These are phyloP conservation scores for Pyrenophora seminiperda DNA, from an alignment of 2,329 filamentous ascomycete species.

Conservation along the genomic window DNA sequence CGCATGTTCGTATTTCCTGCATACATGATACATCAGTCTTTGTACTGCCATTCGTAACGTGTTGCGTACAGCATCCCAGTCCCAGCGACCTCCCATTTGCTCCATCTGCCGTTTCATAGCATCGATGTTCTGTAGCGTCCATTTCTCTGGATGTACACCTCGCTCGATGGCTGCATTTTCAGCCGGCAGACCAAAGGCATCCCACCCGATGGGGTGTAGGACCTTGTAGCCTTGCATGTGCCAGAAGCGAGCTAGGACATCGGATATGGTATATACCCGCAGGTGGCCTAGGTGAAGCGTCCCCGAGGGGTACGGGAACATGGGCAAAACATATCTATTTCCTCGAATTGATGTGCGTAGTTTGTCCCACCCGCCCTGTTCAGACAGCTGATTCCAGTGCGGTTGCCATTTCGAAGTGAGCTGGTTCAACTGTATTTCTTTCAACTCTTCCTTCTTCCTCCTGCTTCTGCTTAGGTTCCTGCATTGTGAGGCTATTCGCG, in stretches of 20 bases:
- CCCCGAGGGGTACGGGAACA: conserved; percentile 93
- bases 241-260: conserved; percentile 78
- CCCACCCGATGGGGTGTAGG: conserved; percentile 91
- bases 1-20: conserved; percentile 83
- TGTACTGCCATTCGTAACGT: neutral
- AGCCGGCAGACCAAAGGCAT: conserved; percentile 87
- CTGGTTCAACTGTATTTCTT: conserved; percentile 12
- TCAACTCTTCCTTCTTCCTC: conserved; percentile 12
- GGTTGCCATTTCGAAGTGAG: conserved; percentile 58
- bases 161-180: conserved; percentile 90
- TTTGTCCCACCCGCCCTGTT: conserved; percentile 16
- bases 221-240: conserved; percentile 76
- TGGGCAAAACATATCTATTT: conserved; percentile 75
- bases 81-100: conserved; percentile 79
- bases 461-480: conserved; percentile 4
- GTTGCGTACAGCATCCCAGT: conserved; percentile 73
- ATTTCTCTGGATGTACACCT: conserved; percentile 74
- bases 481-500: conserved; percentile 15
- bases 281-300: conserved; percentile 85
- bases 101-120: conserved; percentile 84
- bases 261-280: conserved; percentile 87
- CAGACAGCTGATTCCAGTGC: conserved; percentile 49
- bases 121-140: conserved; percentile 80
- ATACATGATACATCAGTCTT: conserved; percentile 14
- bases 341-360: conserved; percentile 27